Base-by-base conservation (phyloP, 768 basidiomycete genomes). In the Russula earlei region DNA sequence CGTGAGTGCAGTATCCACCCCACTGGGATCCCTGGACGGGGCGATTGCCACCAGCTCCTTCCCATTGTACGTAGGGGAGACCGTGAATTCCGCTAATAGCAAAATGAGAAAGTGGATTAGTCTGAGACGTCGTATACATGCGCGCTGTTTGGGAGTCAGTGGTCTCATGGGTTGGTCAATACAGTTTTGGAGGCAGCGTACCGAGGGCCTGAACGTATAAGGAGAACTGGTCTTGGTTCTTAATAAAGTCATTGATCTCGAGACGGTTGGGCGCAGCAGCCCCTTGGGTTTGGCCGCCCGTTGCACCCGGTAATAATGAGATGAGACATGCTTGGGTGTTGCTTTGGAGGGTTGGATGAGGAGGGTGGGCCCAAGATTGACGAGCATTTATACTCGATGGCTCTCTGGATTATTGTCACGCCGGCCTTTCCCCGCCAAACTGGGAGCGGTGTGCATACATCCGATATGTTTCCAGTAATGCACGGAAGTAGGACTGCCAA, bases 1-100 rank as follows among this genome's bases (percentile, higher is more conserved):
- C 76, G 63, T 82, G 81, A n/a, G 72, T 74, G 62, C 79, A 81
- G 60, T 81, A 81, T 4, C 79, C 80, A n/a, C 69, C 67, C 68
- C 69, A 73, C 8, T 58, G 55, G 8, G 64, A 58, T 0, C 59
- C 55, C 15, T 63, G 47, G 14, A 63, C 66, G 1, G 72, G 65
- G 29, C 65, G 22, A 11, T 48, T 25, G 20, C 64, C 61, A 6
- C 69, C 71, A 11, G 71, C 67, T 14, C 70, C 74, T 49, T 77
- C 71, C 77, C 77, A 82, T 0, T 65, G 60, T 9, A 66, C 64
- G 54, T 70, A 74, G 0, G 80, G 80, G 22, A 74, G 62, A 6
- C 79, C 80, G 57, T 82, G 80, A 54, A 82, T 79, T 17, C 77
- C 77, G 4, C 68, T 72, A 38, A 81, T 69, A 43, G 70, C 67